Base-by-base conservation (phyloP, 352 stramenopile genomes). In the Phytophthora aleatoria region DNA sequence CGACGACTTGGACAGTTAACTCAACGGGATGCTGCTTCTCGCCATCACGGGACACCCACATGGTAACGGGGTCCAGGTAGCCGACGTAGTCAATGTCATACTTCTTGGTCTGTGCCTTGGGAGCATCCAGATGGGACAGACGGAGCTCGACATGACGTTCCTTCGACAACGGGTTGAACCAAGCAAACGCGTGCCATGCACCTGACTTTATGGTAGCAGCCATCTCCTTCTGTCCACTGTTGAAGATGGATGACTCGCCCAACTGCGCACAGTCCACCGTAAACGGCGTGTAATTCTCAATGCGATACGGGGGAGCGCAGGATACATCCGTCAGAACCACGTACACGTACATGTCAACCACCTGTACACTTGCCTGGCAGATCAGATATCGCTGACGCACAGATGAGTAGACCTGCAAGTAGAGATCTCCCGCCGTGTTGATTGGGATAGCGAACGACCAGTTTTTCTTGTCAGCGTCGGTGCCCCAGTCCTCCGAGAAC, bases 261-360 rank as follows among this genome's bases (percentile, higher is more conserved):
- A 94, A 60, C 42, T 94, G 85, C 16, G 78, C 81, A 52, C 76
- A 92, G 20, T 91, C 80, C n/a, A 92, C 78, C 35, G 65, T 86
- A 54, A 87, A 94, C 44, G 83, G 85, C n/a, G 87, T 94, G 61
- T 86, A 96, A 65, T 96, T 96, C 70, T 96, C 87, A 45, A 96
- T 89, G 7, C 87, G 84, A 65, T 94, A 96, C 15, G 87, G 87
- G 7, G 87, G 87, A 15, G 83, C 77, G 24, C 79, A 85, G 0
- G 85, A 96, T 10, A 90, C 83, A 61, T 96, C 87, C 24, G 74
- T 94, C 48, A 96, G 61, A 50, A 94, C 87, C 11, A 96, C 85
- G 61, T 94, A 96, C 15, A 96, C 79, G 54, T 96, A 93, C 81
- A 92, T 92, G 36, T 92, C 87, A n/a, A 96, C 81, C 26, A 96